Evolutionary conservation across 805 yeast species (phyloP), one percentile per base, ranked within the genome.

Genomic region (Metschnikowia aberdeeniae): DNA sequence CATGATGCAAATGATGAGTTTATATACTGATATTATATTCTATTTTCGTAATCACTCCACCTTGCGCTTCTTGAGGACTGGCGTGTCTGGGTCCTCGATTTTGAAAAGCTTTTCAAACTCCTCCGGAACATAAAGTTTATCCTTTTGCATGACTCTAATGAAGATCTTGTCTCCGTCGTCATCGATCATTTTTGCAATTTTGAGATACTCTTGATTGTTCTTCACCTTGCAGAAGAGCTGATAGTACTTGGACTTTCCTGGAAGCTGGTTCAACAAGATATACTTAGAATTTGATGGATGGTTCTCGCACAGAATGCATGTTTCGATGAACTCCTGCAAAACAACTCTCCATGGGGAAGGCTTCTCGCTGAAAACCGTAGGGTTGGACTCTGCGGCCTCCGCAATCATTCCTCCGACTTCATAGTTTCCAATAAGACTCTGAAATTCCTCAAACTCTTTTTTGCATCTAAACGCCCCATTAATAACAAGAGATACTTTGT

Each of bases 331-430:
- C 49, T 87, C 84, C 37, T 69, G 71, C 9, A 80, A 73, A 9
- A 78, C 66, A 22, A 68, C 59, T 22, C 65, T 70, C 86, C 92
- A 86, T 0, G 77, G 68, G 38, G 73, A 60, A 4, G 77, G 75
- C 0, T 57, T 51, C 6, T 61, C 53, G 30, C 51, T 37, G 61
- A 93, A 93, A 32, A 87, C 82, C 1, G 95, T 75, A 6, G 96
- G 93, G 59, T 93, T 90, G 6, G 76, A 59, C 64, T 93, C 98
- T 0, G 97, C 98, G 27, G 81, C 80, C 28, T 88, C 84, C 1
- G 97, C 99, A 57, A 90, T 81, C 99, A 93, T 92, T 6, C 88
- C 90, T 4, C 98, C 96, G n/a, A 84, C 52, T 8, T 58, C 66
- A 42, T 78, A 77, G 1, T 75, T 73, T 0, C 82, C 79, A 53